These are phyloP conservation scores for Vanrija pseudolonga DNA, from an alignment of 1,284 basidiomycete genomes.

Conservation along the genomic window DNA sequence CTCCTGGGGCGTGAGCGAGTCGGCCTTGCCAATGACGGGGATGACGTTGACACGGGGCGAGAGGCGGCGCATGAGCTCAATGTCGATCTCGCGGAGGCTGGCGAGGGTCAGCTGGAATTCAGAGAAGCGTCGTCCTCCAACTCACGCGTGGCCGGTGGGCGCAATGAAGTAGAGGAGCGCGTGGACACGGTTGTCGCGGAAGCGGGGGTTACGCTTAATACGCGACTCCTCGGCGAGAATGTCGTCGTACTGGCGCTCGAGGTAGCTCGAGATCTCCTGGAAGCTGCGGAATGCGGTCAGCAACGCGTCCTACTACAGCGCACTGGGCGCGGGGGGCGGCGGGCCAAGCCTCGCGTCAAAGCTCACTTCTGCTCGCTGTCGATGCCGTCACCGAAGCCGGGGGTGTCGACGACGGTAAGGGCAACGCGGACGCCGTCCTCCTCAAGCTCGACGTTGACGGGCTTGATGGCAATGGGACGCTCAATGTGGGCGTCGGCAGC, in stretches of 20 bases:
- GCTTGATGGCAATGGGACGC: conserved; percentile 93
- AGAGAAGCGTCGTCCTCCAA: conserved; percentile 6
- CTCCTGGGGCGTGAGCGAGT: conserved; percentile 87
- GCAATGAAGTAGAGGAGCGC: conserved; percentile 98
- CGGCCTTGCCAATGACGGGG: conserved; percentile 96
- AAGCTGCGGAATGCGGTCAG: conserved; percentile 59
- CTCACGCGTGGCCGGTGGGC: conserved; percentile 76
- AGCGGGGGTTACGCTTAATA: conserved; percentile 99
- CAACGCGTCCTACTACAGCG: background rate
- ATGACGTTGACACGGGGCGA: conserved; percentile 98
- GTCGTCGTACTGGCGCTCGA: conserved; percentile 99
- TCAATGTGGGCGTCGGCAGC: conserved; percentile 84
- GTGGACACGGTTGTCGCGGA: conserved; percentile 95
- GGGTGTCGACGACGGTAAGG: conserved; percentile 96
- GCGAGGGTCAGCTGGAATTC: conserved; percentile 24
- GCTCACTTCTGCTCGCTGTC: conserved; percentile 97
- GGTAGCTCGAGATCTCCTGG: conserved; percentile 92
- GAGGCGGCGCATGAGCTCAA: conserved; percentile 94
- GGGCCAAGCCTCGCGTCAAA: background rate
- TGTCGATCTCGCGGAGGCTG: conserved; percentile 96
- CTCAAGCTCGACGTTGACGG: conserved; percentile 92
- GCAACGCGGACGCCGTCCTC: conserved; percentile 98
- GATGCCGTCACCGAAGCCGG: conserved; percentile 98
- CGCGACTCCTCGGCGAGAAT: conserved; percentile 97
- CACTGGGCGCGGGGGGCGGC: background rate